These are phyloP conservation scores for Aspergillus intermedius DNA, from an alignment of 2,329 filamentous ascomycete species.

Conservation along the genomic window DNA sequence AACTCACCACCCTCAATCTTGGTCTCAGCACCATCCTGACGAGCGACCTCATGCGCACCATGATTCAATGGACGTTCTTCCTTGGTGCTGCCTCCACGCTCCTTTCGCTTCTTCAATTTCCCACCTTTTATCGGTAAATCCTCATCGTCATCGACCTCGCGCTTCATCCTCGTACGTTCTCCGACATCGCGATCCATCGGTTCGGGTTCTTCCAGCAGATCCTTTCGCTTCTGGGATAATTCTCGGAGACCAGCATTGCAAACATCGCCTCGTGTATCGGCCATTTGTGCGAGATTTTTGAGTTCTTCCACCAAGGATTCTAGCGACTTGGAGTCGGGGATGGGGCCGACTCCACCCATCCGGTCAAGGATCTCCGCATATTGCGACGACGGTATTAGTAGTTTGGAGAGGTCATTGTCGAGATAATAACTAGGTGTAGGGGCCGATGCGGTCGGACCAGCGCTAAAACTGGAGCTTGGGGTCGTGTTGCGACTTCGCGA, in stretches of 20 bases:
- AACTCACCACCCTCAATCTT: conserved; percentile 49
- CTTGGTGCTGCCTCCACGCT: conserved; percentile 51
- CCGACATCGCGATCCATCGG: conserved; percentile 42
- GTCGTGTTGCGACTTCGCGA: conserved; percentile 59
- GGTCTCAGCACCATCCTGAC: conserved; percentile 58
- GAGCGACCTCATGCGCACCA: conserved; percentile 57
- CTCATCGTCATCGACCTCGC: conserved; percentile 40
- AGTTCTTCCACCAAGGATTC: conserved; percentile 49
- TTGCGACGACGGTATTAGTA: conserved; percentile 44
- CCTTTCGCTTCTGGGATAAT: conserved; percentile 52
- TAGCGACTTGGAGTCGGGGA: conserved; percentile 43
- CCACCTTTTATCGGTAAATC: conserved; percentile 46
- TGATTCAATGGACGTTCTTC: conserved; percentile 56
- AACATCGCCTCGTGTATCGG: conserved; percentile 51
- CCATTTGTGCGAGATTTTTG: conserved; percentile 51
- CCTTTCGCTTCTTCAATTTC: conserved; percentile 76
- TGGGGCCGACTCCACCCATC: conserved; percentile 42
- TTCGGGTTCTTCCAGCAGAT: conserved; percentile 47
- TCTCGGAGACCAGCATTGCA: conserved; percentile 57
- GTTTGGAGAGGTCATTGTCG: conserved; percentile 45
- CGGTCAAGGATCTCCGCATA: conserved; percentile 55
- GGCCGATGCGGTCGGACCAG: conserved; percentile 33
- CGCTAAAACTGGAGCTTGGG: conserved; percentile 49
- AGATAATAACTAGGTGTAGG: conserved; percentile 46
- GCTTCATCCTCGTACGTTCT: conserved; percentile 43